These are phyloP conservation scores for Chaetoceros muelleri DNA, from an alignment of 108 stramenopile species.

Conservation along the genomic window DNA sequence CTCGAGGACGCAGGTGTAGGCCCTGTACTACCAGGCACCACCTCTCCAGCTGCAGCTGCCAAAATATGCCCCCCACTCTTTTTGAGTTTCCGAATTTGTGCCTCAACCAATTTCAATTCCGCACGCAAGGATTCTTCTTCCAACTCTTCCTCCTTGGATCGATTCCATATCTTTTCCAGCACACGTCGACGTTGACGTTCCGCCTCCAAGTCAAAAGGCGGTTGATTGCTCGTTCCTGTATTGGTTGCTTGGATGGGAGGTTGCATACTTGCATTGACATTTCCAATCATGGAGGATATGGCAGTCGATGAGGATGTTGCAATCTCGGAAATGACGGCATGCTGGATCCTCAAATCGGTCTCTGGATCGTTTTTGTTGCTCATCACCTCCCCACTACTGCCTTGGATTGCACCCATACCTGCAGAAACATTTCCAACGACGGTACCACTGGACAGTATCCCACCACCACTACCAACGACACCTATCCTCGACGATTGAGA, in stretches of 20 bases:
- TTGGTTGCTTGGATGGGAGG: slow-evolving; percentile 35
- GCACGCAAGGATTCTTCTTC: slow-evolving; percentile 63
- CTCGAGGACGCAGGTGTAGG: slow-evolving; percentile 15
- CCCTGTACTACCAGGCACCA: slow-evolving; percentile 7
- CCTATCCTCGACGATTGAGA: slow-evolving; percentile 1
- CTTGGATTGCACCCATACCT: slow-evolving; percentile 1
- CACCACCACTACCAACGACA: not conserved
- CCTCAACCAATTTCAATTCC: slow-evolving; percentile 65
- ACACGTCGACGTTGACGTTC: slow-evolving; percentile 66
- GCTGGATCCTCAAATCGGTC: slow-evolving; percentile 6
- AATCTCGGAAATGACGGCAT: slow-evolving; percentile 32
- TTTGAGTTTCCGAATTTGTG: slow-evolving; percentile 75
- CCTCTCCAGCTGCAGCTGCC: slow-evolving; percentile 19
- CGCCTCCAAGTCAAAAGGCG: slow-evolving; percentile 54
- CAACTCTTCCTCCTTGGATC: slow-evolving; percentile 72
- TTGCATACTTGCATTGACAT: slow-evolving; percentile 22
- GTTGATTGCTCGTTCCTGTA: slow-evolving; percentile 52
- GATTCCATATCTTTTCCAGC: slow-evolving; percentile 62
- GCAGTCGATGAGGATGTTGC: slow-evolving; percentile 11
- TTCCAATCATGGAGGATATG: not conserved
- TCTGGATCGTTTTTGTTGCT: slow-evolving; percentile 22
- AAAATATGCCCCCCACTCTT: slow-evolving; percentile 60
- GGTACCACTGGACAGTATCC: too few species aligned
- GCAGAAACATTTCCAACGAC: slow-evolving; percentile 1
- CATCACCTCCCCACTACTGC: not conserved